Percentiles rank a stretch among this genome's conserved stretches.
Evolutionary conservation across 257 asterid genomes (phyloP).

Genomic region (Solanum bulbocastanum): DNA sequence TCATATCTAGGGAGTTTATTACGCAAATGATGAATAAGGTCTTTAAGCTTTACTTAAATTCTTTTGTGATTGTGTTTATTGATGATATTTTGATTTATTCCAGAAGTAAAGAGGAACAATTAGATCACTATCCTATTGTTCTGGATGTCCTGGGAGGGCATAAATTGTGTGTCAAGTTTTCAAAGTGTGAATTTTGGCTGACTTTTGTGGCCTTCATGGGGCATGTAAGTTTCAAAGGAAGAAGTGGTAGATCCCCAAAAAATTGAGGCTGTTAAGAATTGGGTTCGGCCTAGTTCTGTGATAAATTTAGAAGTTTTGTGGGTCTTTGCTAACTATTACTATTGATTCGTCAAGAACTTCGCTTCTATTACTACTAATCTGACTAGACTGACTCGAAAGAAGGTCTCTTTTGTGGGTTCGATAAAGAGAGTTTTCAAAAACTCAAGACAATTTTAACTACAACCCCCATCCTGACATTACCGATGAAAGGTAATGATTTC

Average conservation of each 20-base stretch:
- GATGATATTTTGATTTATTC: neutral
- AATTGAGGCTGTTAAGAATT: neutral
- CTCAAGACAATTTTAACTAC: too few species aligned
- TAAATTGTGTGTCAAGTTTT: neutral
- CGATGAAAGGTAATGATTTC: too few species aligned
- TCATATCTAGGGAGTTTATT: too few species aligned
- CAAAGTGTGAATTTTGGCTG: neutral
- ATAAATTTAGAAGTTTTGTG: neutral
- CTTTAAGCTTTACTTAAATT: too few species aligned
- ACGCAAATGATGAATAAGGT: too few species aligned
- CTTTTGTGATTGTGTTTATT: too few species aligned
- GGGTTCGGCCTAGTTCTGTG: neutral
- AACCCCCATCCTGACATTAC: neutral
- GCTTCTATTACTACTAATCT: too few species aligned
- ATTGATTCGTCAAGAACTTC: neutral
- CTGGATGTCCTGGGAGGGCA: neutral
- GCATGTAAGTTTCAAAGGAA: too few species aligned
- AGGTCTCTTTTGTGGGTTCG: neutral
- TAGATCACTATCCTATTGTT: neutral
- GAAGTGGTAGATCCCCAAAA: neutral
- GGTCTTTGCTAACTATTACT: neutral
- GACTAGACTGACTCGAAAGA: neutral
- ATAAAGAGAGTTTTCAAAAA: too few species aligned
- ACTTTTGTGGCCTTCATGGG: neutral
- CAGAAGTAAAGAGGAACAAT: neutral